phyloP scores from a whole-genome alignment of 371 early-diverging fungal genomes.

The Saksenaea oblongispora region DNA sequence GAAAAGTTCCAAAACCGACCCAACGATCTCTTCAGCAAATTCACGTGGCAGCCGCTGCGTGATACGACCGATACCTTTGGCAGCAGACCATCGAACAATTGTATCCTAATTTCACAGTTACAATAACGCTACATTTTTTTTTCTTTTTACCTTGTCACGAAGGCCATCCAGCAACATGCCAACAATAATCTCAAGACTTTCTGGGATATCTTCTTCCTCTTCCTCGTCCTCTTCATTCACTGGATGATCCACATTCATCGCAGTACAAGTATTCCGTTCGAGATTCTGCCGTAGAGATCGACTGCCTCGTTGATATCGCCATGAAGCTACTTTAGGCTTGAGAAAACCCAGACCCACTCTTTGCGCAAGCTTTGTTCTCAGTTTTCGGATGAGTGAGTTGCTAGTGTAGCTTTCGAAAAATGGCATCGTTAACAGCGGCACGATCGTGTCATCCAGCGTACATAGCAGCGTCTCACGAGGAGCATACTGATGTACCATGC shows the following conservation, averaged over 20 bases:
- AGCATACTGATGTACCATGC: conserved; percentile 68
- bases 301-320: conserved; percentile 75
- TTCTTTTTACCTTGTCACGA: conserved; percentile 65
- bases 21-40: conserved; percentile 82
- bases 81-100: conserved; percentile 94
- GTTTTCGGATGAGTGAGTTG: conserved; percentile 80
- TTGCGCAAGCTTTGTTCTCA: conserved; percentile 80
- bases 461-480: conserved; percentile 66
- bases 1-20: conserved; percentile 74
- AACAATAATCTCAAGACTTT: conserved; percentile 74
- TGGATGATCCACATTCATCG: not conserved
- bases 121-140: not conserved
- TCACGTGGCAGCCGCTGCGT: conserved; percentile 78
- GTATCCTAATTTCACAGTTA: conserved; percentile 67
- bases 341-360: conserved; percentile 78
- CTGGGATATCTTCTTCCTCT: conserved; percentile 65
- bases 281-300: conserved; percentile 53
- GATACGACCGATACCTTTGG: conserved; percentile 93
- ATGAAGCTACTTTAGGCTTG: conserved; percentile 72
- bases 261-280: conserved; percentile 11
- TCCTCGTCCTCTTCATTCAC: conserved; percentile 48
- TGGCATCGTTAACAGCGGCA: conserved; percentile 54
- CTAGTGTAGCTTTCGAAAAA: conserved; percentile 55
- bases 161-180: conserved; percentile 82
- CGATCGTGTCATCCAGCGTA: conserved; percentile 52